These are phyloP conservation scores for Guadua angustifolia DNA, from an alignment of 176 grass and related monocot genomes.

Conservation along the genomic window DNA sequence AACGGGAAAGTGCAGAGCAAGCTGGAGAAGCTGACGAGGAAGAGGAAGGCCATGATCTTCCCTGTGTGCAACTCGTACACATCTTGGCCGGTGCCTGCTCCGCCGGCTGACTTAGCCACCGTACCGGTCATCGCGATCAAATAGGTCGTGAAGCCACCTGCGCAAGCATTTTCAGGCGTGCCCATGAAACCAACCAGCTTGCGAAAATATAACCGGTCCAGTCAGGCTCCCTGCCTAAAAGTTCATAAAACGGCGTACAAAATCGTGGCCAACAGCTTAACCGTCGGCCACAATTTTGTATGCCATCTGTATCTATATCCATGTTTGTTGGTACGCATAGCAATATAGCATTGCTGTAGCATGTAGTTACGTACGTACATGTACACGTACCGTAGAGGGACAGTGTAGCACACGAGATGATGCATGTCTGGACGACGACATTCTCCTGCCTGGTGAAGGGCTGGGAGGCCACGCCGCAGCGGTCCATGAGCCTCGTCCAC, in stretches of 20 bases:
- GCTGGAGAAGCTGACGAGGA: slow-evolving; percentile 53
- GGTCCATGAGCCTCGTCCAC: slow-evolving; percentile 39
- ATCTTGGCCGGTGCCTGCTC: neutral
- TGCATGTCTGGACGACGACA: slow-evolving; percentile 50
- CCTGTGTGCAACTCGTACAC: slow-evolving; percentile 16
- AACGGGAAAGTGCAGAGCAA: slow-evolving; percentile 48
- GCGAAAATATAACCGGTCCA: neutral
- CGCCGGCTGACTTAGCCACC: slow-evolving; percentile 29
- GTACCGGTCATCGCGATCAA: slow-evolving; percentile 48
- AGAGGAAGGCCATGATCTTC: slow-evolving; percentile 53
- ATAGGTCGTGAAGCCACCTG: slow-evolving; percentile 55
- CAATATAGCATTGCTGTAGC: too few species aligned
- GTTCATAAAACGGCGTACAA: neutral
- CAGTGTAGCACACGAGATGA: slow-evolving; percentile 41
- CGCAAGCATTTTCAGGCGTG: neutral
- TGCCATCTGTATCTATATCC: neutral
- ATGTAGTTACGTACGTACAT: too few species aligned
- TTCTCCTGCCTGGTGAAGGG: slow-evolving; percentile 55
- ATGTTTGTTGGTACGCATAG: neutral
- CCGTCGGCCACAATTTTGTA: neutral
- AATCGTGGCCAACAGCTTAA: neutral
- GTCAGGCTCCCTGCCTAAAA: too few species aligned
- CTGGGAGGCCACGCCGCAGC: slow-evolving; percentile 37
- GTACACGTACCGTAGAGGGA: too few species aligned
- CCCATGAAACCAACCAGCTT: neutral